These are phyloP conservation scores for Fusarium verrucosum DNA, from an alignment of 2,329 filamentous ascomycete genomes.

Conservation along the genomic window DNA sequence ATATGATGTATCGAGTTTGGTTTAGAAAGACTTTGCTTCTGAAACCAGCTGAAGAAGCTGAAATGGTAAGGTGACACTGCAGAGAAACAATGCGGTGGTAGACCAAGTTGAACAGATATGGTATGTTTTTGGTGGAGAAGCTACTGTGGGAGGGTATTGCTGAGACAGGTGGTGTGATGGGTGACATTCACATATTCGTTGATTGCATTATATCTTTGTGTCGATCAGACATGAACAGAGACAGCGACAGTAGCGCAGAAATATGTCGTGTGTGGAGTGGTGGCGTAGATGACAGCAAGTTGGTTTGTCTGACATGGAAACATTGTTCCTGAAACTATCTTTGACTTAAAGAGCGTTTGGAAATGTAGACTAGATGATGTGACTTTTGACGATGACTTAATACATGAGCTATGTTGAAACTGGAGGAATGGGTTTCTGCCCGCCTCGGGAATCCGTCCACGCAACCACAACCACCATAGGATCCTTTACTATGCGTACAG, in stretches of 20 bases:
- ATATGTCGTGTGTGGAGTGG: slow-evolving; percentile 2
- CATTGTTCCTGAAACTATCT: not conserved
- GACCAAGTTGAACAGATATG: not conserved
- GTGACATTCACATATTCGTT: not conserved
- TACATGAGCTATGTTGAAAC: not conserved
- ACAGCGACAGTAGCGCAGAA: slow-evolving; percentile 2
- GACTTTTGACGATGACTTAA: not conserved
- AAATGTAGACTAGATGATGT: not conserved
- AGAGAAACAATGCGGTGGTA: not conserved
- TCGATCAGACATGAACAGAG: too few species aligned
- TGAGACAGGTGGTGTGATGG: slow-evolving; percentile 4
- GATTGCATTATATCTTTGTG: not conserved
- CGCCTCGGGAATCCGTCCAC: not conserved
- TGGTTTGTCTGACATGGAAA: not conserved
- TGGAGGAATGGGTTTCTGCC: not conserved
- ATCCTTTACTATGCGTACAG: not conserved
- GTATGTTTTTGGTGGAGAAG: not conserved
- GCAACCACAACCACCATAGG: not conserved
- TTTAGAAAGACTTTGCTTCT: not conserved
- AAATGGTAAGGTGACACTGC: not conserved
- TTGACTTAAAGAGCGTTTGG: slow-evolving; percentile 3
- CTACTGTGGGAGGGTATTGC: not conserved
- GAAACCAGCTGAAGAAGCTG: not conserved
- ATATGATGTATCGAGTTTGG: not conserved
- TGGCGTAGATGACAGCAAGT: not conserved